Percentiles rank a stretch among this genome's conserved stretches.
Evolutionary conservation across 1,284 basidiomycete species (phyloP).

Genomic region (Phellopilus nigrolimitatus): DNA sequence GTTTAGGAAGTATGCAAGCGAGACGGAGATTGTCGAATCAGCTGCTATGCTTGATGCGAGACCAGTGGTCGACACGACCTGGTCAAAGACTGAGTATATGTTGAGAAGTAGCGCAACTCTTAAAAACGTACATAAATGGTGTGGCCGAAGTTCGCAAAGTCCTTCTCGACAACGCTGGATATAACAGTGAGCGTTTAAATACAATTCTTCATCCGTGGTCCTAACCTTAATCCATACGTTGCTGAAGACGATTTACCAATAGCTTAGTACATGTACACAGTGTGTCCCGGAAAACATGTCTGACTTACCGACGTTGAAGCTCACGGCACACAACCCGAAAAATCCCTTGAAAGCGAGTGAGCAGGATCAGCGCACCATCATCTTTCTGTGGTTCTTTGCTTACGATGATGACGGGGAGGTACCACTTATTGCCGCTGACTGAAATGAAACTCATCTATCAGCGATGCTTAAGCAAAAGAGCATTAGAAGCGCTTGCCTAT

Average conservation of each 20-base stretch:
- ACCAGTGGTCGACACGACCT: slow-evolving; percentile 4
- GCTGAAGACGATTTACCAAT: not conserved
- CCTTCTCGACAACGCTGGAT: not conserved
- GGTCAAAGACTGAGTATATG: not conserved
- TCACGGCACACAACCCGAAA: not conserved
- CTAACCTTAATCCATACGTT: not conserved
- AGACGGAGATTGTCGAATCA: not conserved
- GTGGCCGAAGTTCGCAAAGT: slow-evolving; percentile 6
- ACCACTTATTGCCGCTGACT: slow-evolving; percentile 2
- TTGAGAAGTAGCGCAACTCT: too few relatives aligned
- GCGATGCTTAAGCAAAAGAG: not conserved
- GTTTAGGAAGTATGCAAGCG: slow-evolving; percentile 6
- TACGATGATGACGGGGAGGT: not conserved
- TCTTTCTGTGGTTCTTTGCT: not conserved
- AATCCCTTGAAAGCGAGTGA: not conserved
- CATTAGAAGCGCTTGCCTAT: not conserved
- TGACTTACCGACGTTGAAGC: not conserved
- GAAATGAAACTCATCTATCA: not conserved
- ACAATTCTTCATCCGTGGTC: not conserved
- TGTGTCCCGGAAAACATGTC: not conserved
- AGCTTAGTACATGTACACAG: not conserved
- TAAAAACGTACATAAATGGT: not conserved
- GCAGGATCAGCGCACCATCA: not conserved
- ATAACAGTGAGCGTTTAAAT: not conserved
- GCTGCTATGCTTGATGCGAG: not conserved